Evolutionary conservation across 306 rosid species (phyloP).

Genomic region (Quillaja saponaria): DNA sequence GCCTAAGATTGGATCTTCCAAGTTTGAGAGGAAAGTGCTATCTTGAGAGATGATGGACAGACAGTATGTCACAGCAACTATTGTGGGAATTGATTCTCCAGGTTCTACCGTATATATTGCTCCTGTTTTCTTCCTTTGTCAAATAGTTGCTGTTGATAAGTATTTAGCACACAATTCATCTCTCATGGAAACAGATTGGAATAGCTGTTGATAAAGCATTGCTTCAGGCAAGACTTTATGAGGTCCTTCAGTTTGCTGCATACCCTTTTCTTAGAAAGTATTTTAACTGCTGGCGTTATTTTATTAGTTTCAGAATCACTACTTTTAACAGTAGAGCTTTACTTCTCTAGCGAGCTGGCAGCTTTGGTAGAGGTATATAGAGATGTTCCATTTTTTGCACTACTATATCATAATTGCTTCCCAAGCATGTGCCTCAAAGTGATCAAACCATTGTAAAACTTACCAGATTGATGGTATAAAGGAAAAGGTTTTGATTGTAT

Average conservation of each 20-base stretch:
- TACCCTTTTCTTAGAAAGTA: not conserved
- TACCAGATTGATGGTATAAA: slow-evolving; percentile 3
- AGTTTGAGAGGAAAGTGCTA: slow-evolving; percentile 47
- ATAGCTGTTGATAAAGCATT: slow-evolving; percentile 15
- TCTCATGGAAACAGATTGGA: slow-evolving; percentile 15
- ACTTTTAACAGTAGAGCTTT: slow-evolving; percentile 30
- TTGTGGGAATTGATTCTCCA: slow-evolving; percentile 20
- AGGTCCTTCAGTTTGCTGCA: slow-evolving; percentile 13
- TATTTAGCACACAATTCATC: slow-evolving; percentile 22
- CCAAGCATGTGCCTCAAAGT: slow-evolving; percentile 20
- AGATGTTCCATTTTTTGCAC: slow-evolving; percentile 33
- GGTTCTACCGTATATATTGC: slow-evolving; percentile 21
- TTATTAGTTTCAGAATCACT: slow-evolving; percentile 17
- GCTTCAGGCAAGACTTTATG: slow-evolving; percentile 26
- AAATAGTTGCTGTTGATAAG: slow-evolving; percentile 4
- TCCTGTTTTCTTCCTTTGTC: not conserved
- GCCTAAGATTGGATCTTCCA: slow-evolving; percentile 55
- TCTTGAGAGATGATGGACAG: slow-evolving; percentile 38
- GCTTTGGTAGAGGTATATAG: slow-evolving; percentile 9
- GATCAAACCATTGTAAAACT: slow-evolving; percentile 19
- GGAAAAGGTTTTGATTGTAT: not conserved
- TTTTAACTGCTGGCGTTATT: slow-evolving; percentile 27
- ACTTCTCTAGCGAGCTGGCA: slow-evolving; percentile 17
- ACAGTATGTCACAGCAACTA: slow-evolving; percentile 22
- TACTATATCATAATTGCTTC: slow-evolving; percentile 27